Evolutionary conservation across 768 basidiomycete genomes (phyloP).

Genomic region (Hortiboletus campestris): DNA sequence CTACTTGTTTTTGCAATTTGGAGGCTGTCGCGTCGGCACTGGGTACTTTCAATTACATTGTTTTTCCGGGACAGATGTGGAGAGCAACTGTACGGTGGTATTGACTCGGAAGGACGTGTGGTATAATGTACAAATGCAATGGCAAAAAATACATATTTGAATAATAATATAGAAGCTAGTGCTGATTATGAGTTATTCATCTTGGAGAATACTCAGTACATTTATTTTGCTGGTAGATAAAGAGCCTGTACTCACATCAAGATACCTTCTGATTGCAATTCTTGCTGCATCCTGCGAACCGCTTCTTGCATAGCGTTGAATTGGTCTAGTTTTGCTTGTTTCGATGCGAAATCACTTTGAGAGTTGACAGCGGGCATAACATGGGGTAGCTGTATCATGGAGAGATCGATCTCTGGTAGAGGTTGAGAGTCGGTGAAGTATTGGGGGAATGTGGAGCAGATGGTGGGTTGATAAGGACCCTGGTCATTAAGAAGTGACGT

Average conservation of each 20-base stretch:
- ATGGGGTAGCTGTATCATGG: slow-evolving; percentile 23
- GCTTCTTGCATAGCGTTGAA: slow-evolving; percentile 34
- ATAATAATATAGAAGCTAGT: slow-evolving; percentile 18
- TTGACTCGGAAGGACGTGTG: neutral
- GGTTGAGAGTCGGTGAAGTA: neutral
- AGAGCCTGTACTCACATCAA: slow-evolving; percentile 1
- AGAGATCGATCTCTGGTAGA: slow-evolving; percentile 26
- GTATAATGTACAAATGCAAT: neutral
- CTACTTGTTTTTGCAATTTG: neutral
- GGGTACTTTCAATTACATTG: neutral
- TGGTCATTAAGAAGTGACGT: slow-evolving; percentile 4
- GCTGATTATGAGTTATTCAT: neutral
- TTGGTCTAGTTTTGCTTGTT: slow-evolving; percentile 19
- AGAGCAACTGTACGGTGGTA: neutral
- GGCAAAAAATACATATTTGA: slow-evolving; percentile 12
- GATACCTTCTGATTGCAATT: slow-evolving; percentile 27
- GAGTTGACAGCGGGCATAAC: neutral
- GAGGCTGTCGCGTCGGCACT: neutral
- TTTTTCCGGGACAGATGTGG: neutral
- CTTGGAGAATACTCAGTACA: slow-evolving; percentile 1
- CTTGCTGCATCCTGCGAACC: slow-evolving; percentile 33
- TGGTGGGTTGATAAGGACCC: neutral
- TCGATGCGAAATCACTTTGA: slow-evolving; percentile 1
- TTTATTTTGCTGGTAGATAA: too few species aligned
- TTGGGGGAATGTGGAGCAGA: slow-evolving; percentile 1